Evolutionary conservation across 176 grass and related monocot species (phyloP).

Genomic region (Puya raimondii): DNA sequence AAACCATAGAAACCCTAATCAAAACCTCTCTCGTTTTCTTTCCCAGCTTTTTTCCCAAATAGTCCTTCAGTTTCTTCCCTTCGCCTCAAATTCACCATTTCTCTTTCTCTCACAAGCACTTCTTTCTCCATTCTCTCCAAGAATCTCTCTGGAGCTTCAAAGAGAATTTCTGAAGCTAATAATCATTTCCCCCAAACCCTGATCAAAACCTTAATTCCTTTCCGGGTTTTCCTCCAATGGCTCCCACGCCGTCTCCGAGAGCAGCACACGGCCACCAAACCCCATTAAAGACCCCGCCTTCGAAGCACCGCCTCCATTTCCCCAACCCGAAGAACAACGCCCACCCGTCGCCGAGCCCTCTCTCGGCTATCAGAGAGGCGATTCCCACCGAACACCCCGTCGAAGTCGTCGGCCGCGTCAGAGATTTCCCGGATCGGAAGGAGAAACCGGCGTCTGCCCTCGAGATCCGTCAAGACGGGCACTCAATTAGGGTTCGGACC

Average conservation of each 20-base stretch:
- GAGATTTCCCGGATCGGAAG: slow-evolving; percentile 35
- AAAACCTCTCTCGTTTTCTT: not conserved
- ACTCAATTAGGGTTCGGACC: slow-evolving; percentile 53
- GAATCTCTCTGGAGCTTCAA: too few species aligned
- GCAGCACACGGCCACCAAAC: slow-evolving; percentile 23
- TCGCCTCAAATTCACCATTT: too few species aligned
- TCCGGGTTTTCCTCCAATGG: slow-evolving; percentile 24
- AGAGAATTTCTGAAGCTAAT: not conserved
- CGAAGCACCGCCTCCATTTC: slow-evolving; percentile 84
- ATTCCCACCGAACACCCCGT: slow-evolving; percentile 75
- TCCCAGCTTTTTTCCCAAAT: not conserved
- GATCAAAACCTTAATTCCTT: slow-evolving; percentile 1
- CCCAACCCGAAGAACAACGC: slow-evolving; percentile 25
- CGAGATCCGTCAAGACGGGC: slow-evolving; percentile 37
- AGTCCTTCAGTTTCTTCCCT: too few species aligned
- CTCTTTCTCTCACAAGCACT: too few species aligned
- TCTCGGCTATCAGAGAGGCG: not conserved
- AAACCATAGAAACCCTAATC: not conserved
- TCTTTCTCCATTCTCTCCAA: too few species aligned
- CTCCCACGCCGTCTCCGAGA: slow-evolving; percentile 39
- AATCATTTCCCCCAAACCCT: slow-evolving; percentile 8
- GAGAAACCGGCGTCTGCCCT: slow-evolving; percentile 24
- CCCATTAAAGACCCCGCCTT: slow-evolving; percentile 31
- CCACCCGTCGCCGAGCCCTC: slow-evolving; percentile 1
- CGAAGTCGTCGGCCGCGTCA: slow-evolving; percentile 75